Evolutionary conservation across 2,329 filamentous ascomycete species (phyloP), one percentile per base, ranked within the genome.

Genomic region (Fusarium sp.): DNA sequence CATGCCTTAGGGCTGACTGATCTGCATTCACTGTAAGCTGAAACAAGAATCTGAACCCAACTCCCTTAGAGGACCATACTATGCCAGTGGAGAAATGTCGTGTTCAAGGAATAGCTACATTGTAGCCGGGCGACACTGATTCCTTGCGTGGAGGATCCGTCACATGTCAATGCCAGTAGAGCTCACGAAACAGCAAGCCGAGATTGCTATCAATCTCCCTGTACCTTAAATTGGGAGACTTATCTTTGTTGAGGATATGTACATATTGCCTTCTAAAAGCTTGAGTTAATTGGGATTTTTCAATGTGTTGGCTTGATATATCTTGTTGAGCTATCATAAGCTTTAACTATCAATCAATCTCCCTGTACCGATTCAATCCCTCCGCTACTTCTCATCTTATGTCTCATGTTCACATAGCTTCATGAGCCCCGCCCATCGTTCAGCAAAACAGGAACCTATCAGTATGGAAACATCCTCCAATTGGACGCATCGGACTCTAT

Each of bases 31-130:
- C 13, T 7, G 7, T 3, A 27, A 52, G 6, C 13, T 27, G 33
- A 52, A 52, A 38, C 33, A 52, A n/a, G 22, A 52, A n/a, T 12
- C 0, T 5, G 13, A 3, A 27, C 8, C 11, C 2, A 15, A 18
- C 5, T 0, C 7, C 22, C 6, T 11, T 2, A 5, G 20, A n/a
- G 15, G 2, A 9, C 12, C 10, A 33, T 33, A 18, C 2, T 9
- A 2, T 3, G 4, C 7, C 3, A 7, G 11, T 13, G 7, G 27
- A n/a, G 9, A 31, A 31, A 17, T 31, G 5, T 5, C 2, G 2
- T 7, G 29, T 4, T 7, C 2, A 33, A 33, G 29, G 4, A 49
- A 22, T 4, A 27, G 33, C 22, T 27, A 1, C 0, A 52, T 38
- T 1, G 1, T n/a, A 20, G 22, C 31, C 6, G 2, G 33, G 18